These are phyloP conservation scores for Stachybotrys elegans DNA, from an alignment of 2,329 filamentous ascomycete genomes.

Conservation along the genomic window DNA sequence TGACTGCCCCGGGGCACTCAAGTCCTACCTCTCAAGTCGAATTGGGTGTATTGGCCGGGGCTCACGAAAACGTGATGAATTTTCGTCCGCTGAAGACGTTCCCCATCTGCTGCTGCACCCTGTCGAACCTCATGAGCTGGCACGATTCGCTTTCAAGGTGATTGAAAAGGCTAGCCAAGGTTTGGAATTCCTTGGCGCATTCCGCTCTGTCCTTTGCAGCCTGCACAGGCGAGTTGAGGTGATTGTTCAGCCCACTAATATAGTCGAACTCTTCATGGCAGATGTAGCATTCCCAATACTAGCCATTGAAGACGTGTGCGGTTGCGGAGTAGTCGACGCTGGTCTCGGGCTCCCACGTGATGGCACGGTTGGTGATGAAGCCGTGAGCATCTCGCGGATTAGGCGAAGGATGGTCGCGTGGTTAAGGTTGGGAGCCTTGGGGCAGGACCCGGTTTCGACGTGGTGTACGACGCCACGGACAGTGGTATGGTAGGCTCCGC, in stretches of 20 bases:
- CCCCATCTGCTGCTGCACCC: slow-evolving; percentile 21
- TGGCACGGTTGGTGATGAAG: slow-evolving; percentile 43
- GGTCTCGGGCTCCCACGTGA: slow-evolving; percentile 32
- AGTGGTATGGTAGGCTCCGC: slow-evolving; percentile 36
- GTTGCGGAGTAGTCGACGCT: slow-evolving; percentile 31
- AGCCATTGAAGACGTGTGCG: slow-evolving; percentile 35
- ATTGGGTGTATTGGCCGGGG: too few species aligned
- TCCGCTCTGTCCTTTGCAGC: slow-evolving; percentile 17
- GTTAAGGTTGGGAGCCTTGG: slow-evolving; percentile 34
- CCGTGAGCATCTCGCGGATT: slow-evolving; percentile 43
- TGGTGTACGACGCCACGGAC: slow-evolving; percentile 50
- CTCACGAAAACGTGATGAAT: background rate
- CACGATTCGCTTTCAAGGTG: slow-evolving; percentile 41
- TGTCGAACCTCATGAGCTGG: slow-evolving; percentile 29
- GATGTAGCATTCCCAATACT: slow-evolving; percentile 22
- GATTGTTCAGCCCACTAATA: slow-evolving; percentile 34
- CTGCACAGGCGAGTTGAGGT: slow-evolving; percentile 42
- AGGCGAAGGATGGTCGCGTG: slow-evolving; percentile 40
- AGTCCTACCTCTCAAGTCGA: too few species aligned
- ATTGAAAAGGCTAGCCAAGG: slow-evolving; percentile 32
- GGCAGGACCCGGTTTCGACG: slow-evolving; percentile 49
- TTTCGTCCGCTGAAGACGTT: background rate
- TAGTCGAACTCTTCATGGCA: slow-evolving; percentile 39
- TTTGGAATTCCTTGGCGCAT: slow-evolving; percentile 34
- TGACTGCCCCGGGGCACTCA: too few species aligned